Evolutionary conservation across 148 eudicot genomes (phyloP).

Genomic region (Spergularia bocconei): DNA sequence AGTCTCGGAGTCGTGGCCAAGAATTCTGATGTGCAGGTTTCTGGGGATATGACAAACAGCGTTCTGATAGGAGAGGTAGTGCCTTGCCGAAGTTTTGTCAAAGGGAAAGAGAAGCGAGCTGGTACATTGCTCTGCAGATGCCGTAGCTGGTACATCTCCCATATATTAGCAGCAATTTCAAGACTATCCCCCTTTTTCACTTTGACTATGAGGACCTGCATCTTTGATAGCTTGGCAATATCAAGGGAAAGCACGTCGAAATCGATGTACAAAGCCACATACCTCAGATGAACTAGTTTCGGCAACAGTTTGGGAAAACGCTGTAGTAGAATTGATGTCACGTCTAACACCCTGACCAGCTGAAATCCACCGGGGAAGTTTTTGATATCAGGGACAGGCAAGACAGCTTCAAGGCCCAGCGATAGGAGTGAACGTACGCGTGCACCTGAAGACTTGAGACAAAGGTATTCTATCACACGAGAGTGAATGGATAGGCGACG

Average conservation of each 20-base stretch:
- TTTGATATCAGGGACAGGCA: slow-evolving; percentile 3
- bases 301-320: slow-evolving; percentile 18
- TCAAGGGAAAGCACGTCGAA: slow-evolving; percentile 20
- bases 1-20: slow-evolving; percentile 14
- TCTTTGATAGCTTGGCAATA: slow-evolving; percentile 16
- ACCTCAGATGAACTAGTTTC: slow-evolving; percentile 18
- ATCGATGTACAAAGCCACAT: slow-evolving; percentile 16
- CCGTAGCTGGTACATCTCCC: slow-evolving; percentile 22
- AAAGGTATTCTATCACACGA: slow-evolving; percentile 13
- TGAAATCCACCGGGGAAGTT: slow-evolving; percentile 17
- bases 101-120: slow-evolving; percentile 3
- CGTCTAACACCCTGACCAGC: slow-evolving; percentile 24
- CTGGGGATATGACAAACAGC: slow-evolving; percentile 18
- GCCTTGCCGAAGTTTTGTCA: slow-evolving; percentile 8
- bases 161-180: slow-evolving; percentile 18
- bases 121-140: slow-evolving; percentile 18
- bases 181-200: slow-evolving; percentile 4
- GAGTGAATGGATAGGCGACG: slow-evolving; percentile 11
- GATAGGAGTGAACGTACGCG: slow-evolving; percentile 21
- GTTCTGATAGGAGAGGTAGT: slow-evolving; percentile 16
- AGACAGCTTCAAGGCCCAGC: slow-evolving; percentile 4
- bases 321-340: slow-evolving; percentile 13
- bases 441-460: slow-evolving; percentile 16
- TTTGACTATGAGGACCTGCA: slow-evolving; percentile 16
- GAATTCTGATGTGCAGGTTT: slow-evolving; percentile 21